Percentiles rank a stretch among this genome's conserved stretches.
These are phyloP conservation scores for Teunomyces pallodes DNA, from an alignment of 805 yeast genomes.

Conservation along the genomic window DNA sequence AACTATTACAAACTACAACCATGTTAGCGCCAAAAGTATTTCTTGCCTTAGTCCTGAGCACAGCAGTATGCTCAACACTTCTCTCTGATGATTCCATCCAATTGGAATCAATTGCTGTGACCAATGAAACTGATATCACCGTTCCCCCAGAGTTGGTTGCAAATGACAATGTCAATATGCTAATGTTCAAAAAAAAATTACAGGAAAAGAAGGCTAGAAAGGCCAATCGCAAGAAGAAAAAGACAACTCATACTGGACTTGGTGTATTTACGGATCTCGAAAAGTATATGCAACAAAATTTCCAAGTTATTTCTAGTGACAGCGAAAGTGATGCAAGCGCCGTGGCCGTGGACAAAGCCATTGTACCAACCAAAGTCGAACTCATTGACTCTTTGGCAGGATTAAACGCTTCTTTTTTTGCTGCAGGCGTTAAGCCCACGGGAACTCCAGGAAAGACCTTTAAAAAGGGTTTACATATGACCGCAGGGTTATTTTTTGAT, in stretches of 20 bases:
- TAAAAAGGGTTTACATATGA: constrained; percentile 7
- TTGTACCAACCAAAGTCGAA: not conserved
- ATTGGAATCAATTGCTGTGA: not conserved
- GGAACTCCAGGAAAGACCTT: not conserved
- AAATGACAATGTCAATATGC: not conserved
- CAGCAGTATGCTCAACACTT: not conserved
- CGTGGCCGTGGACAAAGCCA: no score
- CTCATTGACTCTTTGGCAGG: not conserved
- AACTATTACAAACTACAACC: not conserved
- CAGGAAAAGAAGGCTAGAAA: not conserved
- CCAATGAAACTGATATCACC: not conserved
- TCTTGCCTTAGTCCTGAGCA: not conserved
- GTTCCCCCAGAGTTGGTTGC: not conserved
- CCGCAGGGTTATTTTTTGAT: constrained; percentile 8
- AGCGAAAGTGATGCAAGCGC: no score
- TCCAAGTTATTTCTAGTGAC: no score
- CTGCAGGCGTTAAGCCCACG: not conserved
- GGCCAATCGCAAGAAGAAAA: not conserved
- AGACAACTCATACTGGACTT: not conserved
- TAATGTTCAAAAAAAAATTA: not conserved
- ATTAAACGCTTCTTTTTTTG: not conserved
- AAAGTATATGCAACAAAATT: not conserved
- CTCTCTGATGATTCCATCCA: not conserved
- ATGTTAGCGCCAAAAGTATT: not conserved
- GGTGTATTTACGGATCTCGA: not conserved